A percentile compares a stretch with the other conserved stretches of the same genome.
Conservation (phyloP, 2,329 filamentous ascomycete genomes). For the Pyricularia grisea region DNA sequence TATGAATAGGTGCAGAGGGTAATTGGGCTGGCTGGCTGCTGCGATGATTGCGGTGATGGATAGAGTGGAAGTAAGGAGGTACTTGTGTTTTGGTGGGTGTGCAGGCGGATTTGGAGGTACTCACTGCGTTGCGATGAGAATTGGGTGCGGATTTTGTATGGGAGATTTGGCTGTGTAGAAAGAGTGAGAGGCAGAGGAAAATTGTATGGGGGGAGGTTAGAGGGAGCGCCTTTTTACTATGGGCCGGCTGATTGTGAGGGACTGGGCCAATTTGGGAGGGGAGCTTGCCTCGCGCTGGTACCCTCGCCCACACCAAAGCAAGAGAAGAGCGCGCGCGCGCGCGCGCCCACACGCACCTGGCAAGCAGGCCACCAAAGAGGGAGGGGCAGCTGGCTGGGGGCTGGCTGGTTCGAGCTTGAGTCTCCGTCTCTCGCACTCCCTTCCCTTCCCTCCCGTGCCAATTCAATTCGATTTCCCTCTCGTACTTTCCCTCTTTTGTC, state of each 20-base stretch:
- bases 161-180: slow-evolving; percentile 29
- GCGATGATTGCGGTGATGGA: slow-evolving; percentile 1
- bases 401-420: background rate
- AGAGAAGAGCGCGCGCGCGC: background rate
- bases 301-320: slow-evolving; percentile 1
- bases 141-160: slow-evolving; percentile 49
- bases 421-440: background rate
- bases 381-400: slow-evolving; percentile 8
- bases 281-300: background rate
- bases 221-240: slow-evolving; percentile 54
- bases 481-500: slow-evolving; percentile 1
- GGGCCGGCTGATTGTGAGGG: slow-evolving; percentile 49
- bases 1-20: slow-evolving; percentile 1
- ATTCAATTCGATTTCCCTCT: background rate
- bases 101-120: slow-evolving; percentile 36
- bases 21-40: slow-evolving; percentile 3
- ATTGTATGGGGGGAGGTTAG: slow-evolving; percentile 44
- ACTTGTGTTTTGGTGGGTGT: slow-evolving; percentile 30
- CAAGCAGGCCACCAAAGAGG: slow-evolving; percentile 3
- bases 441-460: background rate
- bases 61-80: slow-evolving; percentile 14
- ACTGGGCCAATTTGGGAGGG: slow-evolving; percentile 16
- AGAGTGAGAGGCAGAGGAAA: slow-evolving; percentile 40
- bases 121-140: slow-evolving; percentile 43
- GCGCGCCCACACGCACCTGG: background rate